A percentile compares a stretch with the other conserved stretches of the same genome.
These are phyloP conservation scores for Phtheirospermum japonicum DNA, from an alignment of 257 asterid species.

Conservation along the genomic window DNA sequence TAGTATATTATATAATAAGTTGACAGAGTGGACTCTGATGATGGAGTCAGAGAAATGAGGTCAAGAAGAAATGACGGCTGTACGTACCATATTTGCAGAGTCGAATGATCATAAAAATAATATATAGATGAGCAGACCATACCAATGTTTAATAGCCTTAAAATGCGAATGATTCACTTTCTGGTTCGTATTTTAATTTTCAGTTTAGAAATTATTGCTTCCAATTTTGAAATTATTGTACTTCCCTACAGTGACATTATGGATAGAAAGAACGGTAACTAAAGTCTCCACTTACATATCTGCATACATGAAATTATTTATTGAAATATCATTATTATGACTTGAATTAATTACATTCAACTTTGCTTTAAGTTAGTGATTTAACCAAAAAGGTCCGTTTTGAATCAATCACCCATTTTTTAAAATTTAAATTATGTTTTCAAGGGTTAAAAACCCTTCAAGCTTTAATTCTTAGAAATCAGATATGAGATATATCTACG, in stretches of 20 bases:
- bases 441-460: background rate
- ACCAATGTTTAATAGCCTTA: slow-evolving; percentile 3
- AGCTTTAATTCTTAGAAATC: background rate
- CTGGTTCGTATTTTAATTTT: slow-evolving; percentile 31
- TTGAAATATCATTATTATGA: background rate
- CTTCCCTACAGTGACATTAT: slow-evolving; percentile 19
- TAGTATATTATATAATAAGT: background rate
- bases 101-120: slow-evolving; percentile 30
- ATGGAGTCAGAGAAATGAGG: slow-evolving; percentile 25
- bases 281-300: background rate
- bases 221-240: slow-evolving; percentile 33
- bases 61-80: slow-evolving; percentile 43
- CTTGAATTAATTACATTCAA: background rate
- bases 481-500: background rate
- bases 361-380: background rate
- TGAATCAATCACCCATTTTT: no score
- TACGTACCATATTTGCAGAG: slow-evolving; percentile 40
- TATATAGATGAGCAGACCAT: slow-evolving; percentile 35
- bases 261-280: background rate
- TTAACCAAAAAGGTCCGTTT: background rate
- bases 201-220: slow-evolving; percentile 23
- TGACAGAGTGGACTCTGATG: slow-evolving; percentile 19
- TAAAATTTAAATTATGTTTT: background rate
- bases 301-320: background rate
- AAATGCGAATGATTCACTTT: slow-evolving; percentile 31